These are phyloP conservation scores for Heteromeles arbutifolia DNA, from an alignment of 306 rosid genomes.

Conservation along the genomic window DNA sequence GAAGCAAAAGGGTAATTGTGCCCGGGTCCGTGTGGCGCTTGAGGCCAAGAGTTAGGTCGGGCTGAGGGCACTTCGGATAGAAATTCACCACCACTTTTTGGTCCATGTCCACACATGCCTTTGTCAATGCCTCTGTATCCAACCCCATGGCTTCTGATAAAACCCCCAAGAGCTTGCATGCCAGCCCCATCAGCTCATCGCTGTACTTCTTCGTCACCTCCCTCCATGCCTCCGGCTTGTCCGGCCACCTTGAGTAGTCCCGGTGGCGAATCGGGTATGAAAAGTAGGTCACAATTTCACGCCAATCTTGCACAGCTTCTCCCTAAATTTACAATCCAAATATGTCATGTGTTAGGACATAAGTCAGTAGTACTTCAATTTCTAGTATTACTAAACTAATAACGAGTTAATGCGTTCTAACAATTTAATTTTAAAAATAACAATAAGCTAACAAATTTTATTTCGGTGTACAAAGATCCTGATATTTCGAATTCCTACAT, in stretches of 20 bases:
- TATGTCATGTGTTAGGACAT: background rate
- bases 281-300: slow-evolving; percentile 65
- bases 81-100: slow-evolving; percentile 72
- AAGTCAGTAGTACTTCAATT: background rate
- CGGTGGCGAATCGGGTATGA: slow-evolving; percentile 50
- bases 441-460: background rate
- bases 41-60: slow-evolving; percentile 81
- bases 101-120: slow-evolving; percentile 87
- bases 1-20: slow-evolving; percentile 79
- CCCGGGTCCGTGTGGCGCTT: slow-evolving; percentile 93
- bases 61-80: slow-evolving; percentile 89
- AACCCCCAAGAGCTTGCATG: slow-evolving; percentile 65
- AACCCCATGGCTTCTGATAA: slow-evolving; percentile 86
- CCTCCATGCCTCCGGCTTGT: slow-evolving; percentile 73
- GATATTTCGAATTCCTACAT: background rate
- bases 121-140: slow-evolving; percentile 60
- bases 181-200: slow-evolving; percentile 58
- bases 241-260: slow-evolving; percentile 78
- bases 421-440: background rate
- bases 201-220: slow-evolving; percentile 61
- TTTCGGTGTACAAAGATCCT: background rate
- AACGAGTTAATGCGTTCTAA: background rate
- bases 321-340: slow-evolving; percentile 40
- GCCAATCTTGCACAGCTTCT: slow-evolving; percentile 69
- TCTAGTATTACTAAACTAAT: background rate